Evolutionary conservation across 169 alveolate genomes (phyloP), one percentile per base, ranked within the genome.

Genomic region (Perkinsus chesapeaki): DNA sequence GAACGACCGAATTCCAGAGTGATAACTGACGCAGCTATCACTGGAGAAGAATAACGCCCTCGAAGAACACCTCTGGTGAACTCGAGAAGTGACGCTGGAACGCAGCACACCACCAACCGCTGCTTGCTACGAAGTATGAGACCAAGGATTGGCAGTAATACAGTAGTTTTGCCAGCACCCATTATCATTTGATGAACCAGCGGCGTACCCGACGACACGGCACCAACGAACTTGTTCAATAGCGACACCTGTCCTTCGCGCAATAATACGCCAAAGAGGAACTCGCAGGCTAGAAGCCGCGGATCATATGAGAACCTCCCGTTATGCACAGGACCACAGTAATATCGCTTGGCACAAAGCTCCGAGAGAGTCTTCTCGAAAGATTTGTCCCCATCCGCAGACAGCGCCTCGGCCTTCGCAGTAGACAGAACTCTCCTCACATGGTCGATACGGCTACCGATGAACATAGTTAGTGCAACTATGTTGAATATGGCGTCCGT

Each of bases 81-180:
- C 94, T 97, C 98, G 91, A 98, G 95, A 27, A 98, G 96, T 7
- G 98, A 96, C 31, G 95, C 97, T 16, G 99, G 98, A 39, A 97
- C 94, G 23, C 93, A 91, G 92, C 92, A 82, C 12, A 82, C 95
- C 38, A 97, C 97, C 72, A 97, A 93, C 92, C 95, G 73, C 48
- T 94, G 48, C 10, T 97, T 97, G 92, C 96, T 97, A 9, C 97
- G 98, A 73, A 97, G 93, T 48, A 97, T 93, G 95, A 98, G 94
- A 27, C 98, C 96, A 92, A 98, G 94, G 72, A 97, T 93, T 16
- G 97, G 97, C 19, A 82, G 43, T 20, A 96, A 96, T 37, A 98
- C 99, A 0, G 99, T 98, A 39, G 99, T 98, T 96, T 98, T 98
- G 23, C 99, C 99, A 9, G 98, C 98, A 48, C 99, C 99, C 99